A percentile compares a stretch with the other conserved stretches of the same genome.
phyloP scores from a whole-genome alignment of 495 filamentous ascomycete genomes.

The Penicillium turbatum region DNA sequence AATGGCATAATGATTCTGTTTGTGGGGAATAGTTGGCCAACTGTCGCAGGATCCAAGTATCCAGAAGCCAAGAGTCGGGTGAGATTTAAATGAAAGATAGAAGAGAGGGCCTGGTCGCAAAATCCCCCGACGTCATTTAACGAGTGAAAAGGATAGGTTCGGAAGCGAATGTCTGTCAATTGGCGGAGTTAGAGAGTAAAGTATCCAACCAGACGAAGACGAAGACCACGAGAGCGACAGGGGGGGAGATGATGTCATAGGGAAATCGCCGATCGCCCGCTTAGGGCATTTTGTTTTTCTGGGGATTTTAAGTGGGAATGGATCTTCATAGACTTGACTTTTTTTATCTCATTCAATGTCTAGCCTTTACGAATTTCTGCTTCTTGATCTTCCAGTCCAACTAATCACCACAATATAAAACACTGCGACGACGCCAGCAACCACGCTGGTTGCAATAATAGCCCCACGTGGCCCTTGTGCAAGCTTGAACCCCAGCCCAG shows the following conservation, averaged over 20 bases:
- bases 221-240: neutral
- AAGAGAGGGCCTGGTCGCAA: neutral
- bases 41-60: neutral
- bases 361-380: neutral
- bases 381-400: neutral
- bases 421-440: conserved; percentile 51
- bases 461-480: conserved; percentile 34
- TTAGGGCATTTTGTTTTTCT: neutral
- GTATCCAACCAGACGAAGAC: neutral
- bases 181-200: neutral
- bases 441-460: conserved; percentile 55
- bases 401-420: conserved; percentile 37
- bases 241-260: neutral
- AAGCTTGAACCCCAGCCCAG: conserved; percentile 60
- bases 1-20: conserved; percentile 49
- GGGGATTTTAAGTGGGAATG: neutral
- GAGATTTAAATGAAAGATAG: neutral
- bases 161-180: neutral
- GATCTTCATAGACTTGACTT: neutral
- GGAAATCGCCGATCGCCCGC: neutral
- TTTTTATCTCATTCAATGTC: neutral
- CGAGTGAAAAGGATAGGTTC: neutral
- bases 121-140: conserved; percentile 1
- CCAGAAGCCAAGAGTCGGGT: neutral
- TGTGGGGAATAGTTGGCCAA: neutral